Evolutionary conservation across 805 yeast species (phyloP), one percentile per base, ranked within the genome.

Genomic region (Nakazawaea sp.): DNA sequence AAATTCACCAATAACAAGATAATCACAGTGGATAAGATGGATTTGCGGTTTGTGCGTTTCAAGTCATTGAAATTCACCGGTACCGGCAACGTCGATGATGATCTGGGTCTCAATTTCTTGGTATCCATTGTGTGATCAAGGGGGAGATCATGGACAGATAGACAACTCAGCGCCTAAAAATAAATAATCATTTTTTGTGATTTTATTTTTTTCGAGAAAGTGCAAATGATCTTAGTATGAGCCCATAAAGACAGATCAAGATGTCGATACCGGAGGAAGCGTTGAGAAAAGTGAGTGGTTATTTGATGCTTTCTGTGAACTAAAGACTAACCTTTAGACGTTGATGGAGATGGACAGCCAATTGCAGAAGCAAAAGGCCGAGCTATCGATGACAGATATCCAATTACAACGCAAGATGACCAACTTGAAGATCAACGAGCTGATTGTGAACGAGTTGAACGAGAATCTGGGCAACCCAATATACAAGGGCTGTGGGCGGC

Each of bases 401-500:
- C 83, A 75, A 46, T 55, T 76, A 38, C 66, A 67, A 25, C 52
- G 73, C 29, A 63, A 69, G 18, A 56, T 62, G 39, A 70, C 78
- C 32, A 71, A 70, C 46, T 58, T 71, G 46, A 68, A 65, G 47
- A 53, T 82, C 33, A 69, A 78, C 16, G 69, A 70, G 18, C 62
- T 74, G 30, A 81, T 94, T 7, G 58, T 68, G 24, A 52, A 66
- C 24, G 83, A 81, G 45, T 62, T 87, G 34, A 62, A 59, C 18
- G 64, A 72, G 30, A 49, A 46, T 33, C 52, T 48, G 18, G 46
- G 43, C 20, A 59, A 70, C 11, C 53, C 52, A 7, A 89, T 88
- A 4, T 88, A 95, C 92, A 75, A 84, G 52, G 85, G 94, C 4
- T 73, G 85, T 25, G 97, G 97, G 20, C 82, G 81, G 57, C 73